A percentile compares a stretch with the other conserved stretches of the same genome.
These are phyloP conservation scores for Nannizzia gypsea DNA, from an alignment of 2,329 filamentous ascomycete genomes.

Conservation along the genomic window DNA sequence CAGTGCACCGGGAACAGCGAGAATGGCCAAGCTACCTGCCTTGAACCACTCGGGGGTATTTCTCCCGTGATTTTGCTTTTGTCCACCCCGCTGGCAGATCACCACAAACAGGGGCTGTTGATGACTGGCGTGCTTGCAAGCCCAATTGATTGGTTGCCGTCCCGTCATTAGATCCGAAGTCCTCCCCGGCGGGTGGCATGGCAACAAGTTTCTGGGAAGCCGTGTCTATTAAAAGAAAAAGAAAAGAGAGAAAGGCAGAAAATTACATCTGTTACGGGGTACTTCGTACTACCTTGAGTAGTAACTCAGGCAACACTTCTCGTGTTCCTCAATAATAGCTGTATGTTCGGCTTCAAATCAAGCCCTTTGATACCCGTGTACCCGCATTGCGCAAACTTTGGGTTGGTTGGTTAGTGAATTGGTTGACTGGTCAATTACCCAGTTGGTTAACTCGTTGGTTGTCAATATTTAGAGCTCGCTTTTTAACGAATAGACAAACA, in stretches of 20 bases:
- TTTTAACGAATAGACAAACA: too few relatives aligned
- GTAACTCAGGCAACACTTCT: too few relatives aligned
- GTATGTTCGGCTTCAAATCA: too few relatives aligned
- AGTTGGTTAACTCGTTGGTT: too few relatives aligned
- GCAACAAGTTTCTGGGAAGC: neutral
- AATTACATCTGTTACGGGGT: neutral
- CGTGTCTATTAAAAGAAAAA: neutral
- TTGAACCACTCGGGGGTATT: neutral
- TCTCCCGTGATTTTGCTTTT: neutral
- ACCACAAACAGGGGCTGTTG: neutral
- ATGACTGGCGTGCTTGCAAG: neutral
- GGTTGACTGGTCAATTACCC: too few relatives aligned
- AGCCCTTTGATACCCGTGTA: too few relatives aligned
- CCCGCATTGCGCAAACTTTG: too few relatives aligned
- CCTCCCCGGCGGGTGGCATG: too few relatives aligned
- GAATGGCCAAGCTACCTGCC: neutral
- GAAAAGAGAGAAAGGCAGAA: neutral
- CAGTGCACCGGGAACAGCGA: neutral
- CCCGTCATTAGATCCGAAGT: neutral
- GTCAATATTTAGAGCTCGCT: too few relatives aligned
- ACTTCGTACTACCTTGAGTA: too few relatives aligned
- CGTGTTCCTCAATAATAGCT: too few relatives aligned
- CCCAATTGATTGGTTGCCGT: neutral
- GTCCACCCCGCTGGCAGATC: neutral
- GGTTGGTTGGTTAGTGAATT: too few relatives aligned